Percentiles rank a stretch among this genome's conserved stretches.
Evolutionary conservation across 176 grass and related monocot species (phyloP).

Genomic region (Leersia perrieri): DNA sequence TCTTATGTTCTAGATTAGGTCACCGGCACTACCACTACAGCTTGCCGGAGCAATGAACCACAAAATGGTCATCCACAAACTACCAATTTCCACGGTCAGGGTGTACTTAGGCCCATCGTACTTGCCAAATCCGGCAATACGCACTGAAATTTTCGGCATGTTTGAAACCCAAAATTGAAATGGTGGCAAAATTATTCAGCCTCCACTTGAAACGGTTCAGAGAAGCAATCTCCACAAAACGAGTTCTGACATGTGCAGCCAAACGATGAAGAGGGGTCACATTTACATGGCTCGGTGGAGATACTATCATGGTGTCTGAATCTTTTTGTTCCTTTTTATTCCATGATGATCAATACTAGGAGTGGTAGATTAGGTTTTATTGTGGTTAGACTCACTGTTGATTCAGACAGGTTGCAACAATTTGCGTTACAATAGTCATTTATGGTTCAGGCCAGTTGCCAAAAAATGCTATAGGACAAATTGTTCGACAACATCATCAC

Average conservation of each 20-base stretch:
- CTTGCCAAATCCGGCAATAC: conserved; percentile 30
- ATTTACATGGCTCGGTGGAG: not conserved
- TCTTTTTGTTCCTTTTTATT: not conserved
- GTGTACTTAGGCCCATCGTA: not conserved
- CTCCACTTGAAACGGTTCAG: not conserved
- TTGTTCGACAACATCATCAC: conserved; percentile 8
- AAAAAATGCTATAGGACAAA: not conserved
- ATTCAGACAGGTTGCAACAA: not conserved
- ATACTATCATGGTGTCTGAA: conserved; percentile 33
- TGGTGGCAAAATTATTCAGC: not conserved
- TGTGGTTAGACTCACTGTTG: conserved; percentile 14
- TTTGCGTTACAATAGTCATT: not conserved
- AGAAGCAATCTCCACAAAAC: not conserved
- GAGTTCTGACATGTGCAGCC: not conserved
- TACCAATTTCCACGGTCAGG: conserved; percentile 2
- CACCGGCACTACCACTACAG: conserved; percentile 33
- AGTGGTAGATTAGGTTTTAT: not conserved
- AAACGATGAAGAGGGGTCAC: not conserved
- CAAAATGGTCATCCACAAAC: not conserved
- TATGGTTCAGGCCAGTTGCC: not conserved
- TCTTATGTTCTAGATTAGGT: conserved; percentile 3
- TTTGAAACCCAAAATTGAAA: not conserved
- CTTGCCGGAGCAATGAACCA: conserved; percentile 36
- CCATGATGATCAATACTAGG: conserved; percentile 6
- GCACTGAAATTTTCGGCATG: not conserved